Percentiles rank a stretch among this genome's conserved stretches.
Evolutionary conservation across 805 yeast genomes (phyloP).

Genomic region (Vanderwaltozyma polyspora): DNA sequence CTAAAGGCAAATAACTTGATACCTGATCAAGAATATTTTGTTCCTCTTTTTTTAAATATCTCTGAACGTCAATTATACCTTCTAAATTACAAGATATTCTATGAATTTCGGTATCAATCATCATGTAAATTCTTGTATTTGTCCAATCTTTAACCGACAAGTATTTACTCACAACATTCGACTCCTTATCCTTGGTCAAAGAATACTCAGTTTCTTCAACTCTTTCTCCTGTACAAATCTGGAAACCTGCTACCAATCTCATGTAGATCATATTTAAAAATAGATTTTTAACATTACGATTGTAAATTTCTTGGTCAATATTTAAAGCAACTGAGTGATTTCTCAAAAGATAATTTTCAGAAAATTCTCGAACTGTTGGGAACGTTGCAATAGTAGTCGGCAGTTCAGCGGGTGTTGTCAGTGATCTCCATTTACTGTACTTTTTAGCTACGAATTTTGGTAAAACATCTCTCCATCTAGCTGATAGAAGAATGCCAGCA

Average conservation of each 20-base stretch:
- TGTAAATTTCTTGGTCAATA: slow-evolving; percentile 37
- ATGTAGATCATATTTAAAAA: slow-evolving; percentile 80
- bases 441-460: slow-evolving; percentile 58
- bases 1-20: slow-evolving; percentile 39
- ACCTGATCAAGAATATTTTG: slow-evolving; percentile 23
- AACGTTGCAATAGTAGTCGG: slow-evolving; percentile 75
- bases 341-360: slow-evolving; percentile 63
- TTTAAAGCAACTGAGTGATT: slow-evolving; percentile 70
- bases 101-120: slow-evolving; percentile 76
- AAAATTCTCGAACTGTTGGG: slow-evolving; percentile 59
- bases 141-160: slow-evolving; percentile 32
- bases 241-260: slow-evolving; percentile 79
- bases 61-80: slow-evolving; percentile 67
- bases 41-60: slow-evolving; percentile 39
- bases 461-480: slow-evolving; percentile 87
- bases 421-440: slow-evolving; percentile 82
- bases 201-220: slow-evolving; percentile 51
- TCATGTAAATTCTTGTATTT: slow-evolving; percentile 59
- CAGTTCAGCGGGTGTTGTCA: slow-evolving; percentile 85
- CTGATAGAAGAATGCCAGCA: slow-evolving; percentile 44
- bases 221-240: slow-evolving; percentile 64
- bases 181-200: slow-evolving; percentile 32
- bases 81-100: slow-evolving; percentile 63
- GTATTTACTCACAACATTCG: slow-evolving; percentile 46
- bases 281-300: slow-evolving; percentile 46